Evolutionary conservation across 306 rosid genomes (phyloP).

Genomic region (Prosopis cineraria): DNA sequence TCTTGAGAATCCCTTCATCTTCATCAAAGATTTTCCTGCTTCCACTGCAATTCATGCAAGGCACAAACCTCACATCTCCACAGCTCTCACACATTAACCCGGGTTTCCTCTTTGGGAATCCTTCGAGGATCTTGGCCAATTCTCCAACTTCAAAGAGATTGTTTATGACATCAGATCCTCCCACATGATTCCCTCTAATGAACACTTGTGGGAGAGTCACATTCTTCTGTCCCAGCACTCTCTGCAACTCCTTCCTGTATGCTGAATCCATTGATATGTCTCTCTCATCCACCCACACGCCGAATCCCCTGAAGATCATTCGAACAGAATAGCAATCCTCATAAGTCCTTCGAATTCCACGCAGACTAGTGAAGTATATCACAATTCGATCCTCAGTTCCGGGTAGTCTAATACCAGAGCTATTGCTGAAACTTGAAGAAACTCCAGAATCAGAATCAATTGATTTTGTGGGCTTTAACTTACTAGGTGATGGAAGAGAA

Average conservation of each 20-base stretch:
- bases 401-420: no score
- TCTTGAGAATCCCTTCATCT: slow-evolving; percentile 61
- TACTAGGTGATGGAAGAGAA: slow-evolving; percentile 30
- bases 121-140: slow-evolving; percentile 64
- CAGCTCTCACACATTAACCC: no score
- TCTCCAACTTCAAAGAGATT: slow-evolving; percentile 79
- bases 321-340: slow-evolving; percentile 81
- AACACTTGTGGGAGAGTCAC: slow-evolving; percentile 78
- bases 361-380: slow-evolving; percentile 72
- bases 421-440: no score
- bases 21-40: slow-evolving; percentile 86
- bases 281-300: slow-evolving; percentile 95
- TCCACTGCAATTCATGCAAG: no score
- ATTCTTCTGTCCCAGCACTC: slow-evolving; percentile 61
- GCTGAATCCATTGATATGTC: no score
- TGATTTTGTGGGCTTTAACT: slow-evolving; percentile 46
- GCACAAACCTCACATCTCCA: no score
- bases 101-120: slow-evolving; percentile 66
- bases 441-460: slow-evolving; percentile 46
- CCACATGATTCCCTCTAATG: slow-evolving; percentile 67
- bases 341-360: slow-evolving; percentile 89
- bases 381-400: slow-evolving; percentile 81
- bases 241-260: slow-evolving; percentile 83
- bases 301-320: slow-evolving; percentile 78
- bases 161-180: slow-evolving; percentile 84